Conservation (phyloP, 176 grass and related monocot species). For the Musa troglodytarum region DNA sequence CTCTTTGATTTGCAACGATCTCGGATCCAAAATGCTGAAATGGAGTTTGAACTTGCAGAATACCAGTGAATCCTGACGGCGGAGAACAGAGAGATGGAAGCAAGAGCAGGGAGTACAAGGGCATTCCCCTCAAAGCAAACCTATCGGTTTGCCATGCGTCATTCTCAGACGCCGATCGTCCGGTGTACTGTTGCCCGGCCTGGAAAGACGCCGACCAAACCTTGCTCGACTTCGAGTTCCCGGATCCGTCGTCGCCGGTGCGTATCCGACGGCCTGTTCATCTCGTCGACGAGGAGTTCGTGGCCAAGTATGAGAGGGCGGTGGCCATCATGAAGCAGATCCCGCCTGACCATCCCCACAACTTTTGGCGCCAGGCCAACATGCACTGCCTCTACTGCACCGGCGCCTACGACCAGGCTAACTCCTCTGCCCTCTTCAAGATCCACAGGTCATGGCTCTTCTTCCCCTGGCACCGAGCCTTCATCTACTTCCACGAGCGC, state of each 20-base stretch:
- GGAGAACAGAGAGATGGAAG: no score
- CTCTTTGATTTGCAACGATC: no score
- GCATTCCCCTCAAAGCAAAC: background rate
- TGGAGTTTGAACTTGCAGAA: no score
- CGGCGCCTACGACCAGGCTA: constrained; percentile 35
- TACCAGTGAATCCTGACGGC: no score
- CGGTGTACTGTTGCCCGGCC: constrained; percentile 23
- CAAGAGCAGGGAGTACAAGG: background rate
- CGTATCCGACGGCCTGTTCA: constrained; percentile 26
- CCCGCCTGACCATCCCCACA: constrained; percentile 20
- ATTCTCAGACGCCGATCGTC: background rate
- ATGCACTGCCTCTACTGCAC: constrained; percentile 73
- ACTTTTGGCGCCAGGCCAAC: constrained; percentile 52
- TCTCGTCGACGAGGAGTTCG: constrained; percentile 20
- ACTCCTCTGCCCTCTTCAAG: constrained; percentile 4
- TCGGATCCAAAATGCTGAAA: no score
- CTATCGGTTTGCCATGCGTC: background rate
- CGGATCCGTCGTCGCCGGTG: constrained; percentile 21
- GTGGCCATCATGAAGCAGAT: constrained; percentile 43
- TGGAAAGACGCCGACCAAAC: background rate
- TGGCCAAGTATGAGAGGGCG: constrained; percentile 40
- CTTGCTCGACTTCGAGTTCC: constrained; percentile 23
- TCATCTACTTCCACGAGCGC: constrained; percentile 63
- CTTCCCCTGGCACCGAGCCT: constrained; percentile 51
- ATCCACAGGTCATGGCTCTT: constrained; percentile 59